phyloP scores from a whole-genome alignment of 75 land plant genomes.

The Chamaecyparis obtusa region DNA sequence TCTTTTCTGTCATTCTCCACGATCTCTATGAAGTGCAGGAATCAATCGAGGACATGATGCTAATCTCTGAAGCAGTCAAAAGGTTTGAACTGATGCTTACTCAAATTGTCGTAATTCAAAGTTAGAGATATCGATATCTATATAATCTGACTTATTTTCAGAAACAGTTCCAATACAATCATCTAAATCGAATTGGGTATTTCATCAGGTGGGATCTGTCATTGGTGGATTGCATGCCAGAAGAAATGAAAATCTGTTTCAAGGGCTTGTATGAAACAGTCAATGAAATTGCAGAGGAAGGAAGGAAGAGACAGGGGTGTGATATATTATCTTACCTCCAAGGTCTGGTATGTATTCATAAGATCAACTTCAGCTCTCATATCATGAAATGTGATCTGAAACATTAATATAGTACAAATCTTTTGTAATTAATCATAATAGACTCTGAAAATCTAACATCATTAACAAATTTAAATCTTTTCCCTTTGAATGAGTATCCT shows the following conservation, averaged over 20 bases:
- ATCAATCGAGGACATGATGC: conserved; percentile 11
- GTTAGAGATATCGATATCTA: too few species aligned
- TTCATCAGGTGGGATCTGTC: conserved; percentile 36
- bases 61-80: conserved; percentile 15
- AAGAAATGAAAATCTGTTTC: conserved; percentile 3
- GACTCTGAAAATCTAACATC: too few species aligned
- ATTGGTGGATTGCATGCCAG: conserved; percentile 10
- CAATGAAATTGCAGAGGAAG: conserved; percentile 13
- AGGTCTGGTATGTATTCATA: not conserved
- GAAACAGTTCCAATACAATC: not conserved
- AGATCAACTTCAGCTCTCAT: not conserved
- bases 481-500: too few species aligned
- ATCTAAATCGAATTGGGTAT: not conserved
- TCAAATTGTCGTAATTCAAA: too few species aligned
- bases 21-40: conserved; percentile 13
- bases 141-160: too few species aligned
- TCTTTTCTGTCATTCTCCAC: not conserved
- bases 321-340: conserved; percentile 5
- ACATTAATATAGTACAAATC: too few species aligned
- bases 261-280: not conserved
- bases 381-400: too few species aligned
- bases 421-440: too few species aligned
- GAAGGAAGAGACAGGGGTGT: conserved; percentile 3
- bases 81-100: not conserved
- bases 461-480: too few species aligned